Evolutionary conservation across 768 basidiomycete genomes (phyloP), one percentile per base, ranked within the genome.

Genomic region (Termitomyces bulborhizus): DNA sequence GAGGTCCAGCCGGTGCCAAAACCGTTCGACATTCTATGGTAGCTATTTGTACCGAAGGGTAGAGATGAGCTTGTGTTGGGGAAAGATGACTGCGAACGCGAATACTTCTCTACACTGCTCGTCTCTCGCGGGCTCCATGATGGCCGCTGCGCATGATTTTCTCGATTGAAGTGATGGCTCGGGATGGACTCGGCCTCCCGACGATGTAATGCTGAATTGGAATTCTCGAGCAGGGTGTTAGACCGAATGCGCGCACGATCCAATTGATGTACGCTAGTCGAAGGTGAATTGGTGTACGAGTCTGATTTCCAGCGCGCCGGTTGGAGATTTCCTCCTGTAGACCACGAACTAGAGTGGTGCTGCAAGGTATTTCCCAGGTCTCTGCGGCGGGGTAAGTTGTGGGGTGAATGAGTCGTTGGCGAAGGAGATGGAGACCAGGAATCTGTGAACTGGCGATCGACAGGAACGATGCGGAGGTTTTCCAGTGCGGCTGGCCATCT

Each of bases 1-100:
- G 73, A 64, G 6, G 73, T 66, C 75, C 76, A 79, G n/a, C 68
- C 57, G 21, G 73, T 71, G 2, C 69, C 71, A 45, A 75, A 77
- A 2, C 70, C 70, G n/a, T 66, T 65, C 24, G 71, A 62, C 11
- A 69, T 56, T 32, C 66, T 62, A 49, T 73, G 68, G 57, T 76
- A 78, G n/a, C 69, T 67, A 16, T 58, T 51, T 31, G 67, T 55
- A 27, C 69, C 63, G 62, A 75, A 75, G 3, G 71, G 69, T 21
- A 73, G 57, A 11, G 69, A 67, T 15, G 75, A 67, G 7, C 72
- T 70, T 9, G 73, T 62, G 16, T 73, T 65, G 39, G 71, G 73
- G 12, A 73, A 69, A 11, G 64, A 62, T 11, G 65, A 55, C 44
- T 73, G 60, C 21, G 66, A 55, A 36, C 74, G 71, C 46, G 65